Evolutionary conservation across 179 eudicot genomes (phyloP).

Genomic region (Beta macrorhiza): DNA sequence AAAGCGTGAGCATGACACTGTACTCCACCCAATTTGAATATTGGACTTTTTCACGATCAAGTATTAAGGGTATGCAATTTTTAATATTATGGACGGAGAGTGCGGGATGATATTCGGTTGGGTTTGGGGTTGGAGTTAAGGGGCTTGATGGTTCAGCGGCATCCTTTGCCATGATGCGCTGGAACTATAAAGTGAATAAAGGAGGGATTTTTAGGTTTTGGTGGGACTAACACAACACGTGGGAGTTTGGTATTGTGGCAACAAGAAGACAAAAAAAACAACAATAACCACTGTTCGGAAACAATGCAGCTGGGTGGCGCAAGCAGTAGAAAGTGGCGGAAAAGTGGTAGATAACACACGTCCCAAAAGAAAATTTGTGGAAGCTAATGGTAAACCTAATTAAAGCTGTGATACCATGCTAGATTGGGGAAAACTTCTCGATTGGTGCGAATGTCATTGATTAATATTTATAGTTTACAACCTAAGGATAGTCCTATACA

Average conservation of each 20-base stretch:
- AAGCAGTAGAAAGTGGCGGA: no score
- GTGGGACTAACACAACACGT: no score
- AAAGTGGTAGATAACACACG: no score
- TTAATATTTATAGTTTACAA: no score
- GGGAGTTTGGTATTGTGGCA: neutral
- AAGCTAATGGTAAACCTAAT: neutral
- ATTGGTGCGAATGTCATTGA: no score
- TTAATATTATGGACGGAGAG: neutral
- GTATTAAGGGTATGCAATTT: neutral
- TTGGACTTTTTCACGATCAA: neutral
- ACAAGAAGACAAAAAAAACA: no score
- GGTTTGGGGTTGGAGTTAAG: neutral
- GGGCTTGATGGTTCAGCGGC: neutral
- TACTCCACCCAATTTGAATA: neutral
- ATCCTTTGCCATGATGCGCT: no score
- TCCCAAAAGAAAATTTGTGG: neutral
- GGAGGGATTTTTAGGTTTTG: no score
- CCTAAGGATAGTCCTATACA: no score
- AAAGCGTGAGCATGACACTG: neutral
- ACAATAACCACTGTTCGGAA: no score
- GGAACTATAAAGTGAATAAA: no score
- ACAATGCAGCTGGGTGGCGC: no score
- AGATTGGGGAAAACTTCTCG: neutral
- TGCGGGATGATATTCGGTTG: neutral
- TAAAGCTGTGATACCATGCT: neutral